Evolutionary conservation across 108 stramenopile genomes (phyloP), one percentile per base, ranked within the genome.

Genomic region (Cyclotella cryptica): DNA sequence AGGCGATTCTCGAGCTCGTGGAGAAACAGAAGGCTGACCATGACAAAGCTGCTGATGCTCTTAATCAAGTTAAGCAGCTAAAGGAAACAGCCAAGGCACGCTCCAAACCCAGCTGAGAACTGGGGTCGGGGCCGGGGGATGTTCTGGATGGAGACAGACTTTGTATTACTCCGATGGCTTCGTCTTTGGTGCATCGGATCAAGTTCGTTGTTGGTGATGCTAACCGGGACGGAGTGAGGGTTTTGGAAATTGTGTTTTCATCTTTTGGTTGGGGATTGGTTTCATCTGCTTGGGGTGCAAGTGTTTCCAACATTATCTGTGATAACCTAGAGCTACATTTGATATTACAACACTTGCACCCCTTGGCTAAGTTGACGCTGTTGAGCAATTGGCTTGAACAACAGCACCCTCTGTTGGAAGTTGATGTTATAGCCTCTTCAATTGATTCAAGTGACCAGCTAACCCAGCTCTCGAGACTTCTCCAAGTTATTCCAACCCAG

Each of bases 191-290:
- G 61, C 61, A 62, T 12, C 35, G 55, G 22, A 4, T 62, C 1
- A 39, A n/a, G 3, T 10, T 62, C 1, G 12, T n/a, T 1, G 39
- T 62, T 3, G 61, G 61, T 39, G 40, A n/a, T n/a, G 35, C 35
- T 4, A 0, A 42, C 11, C 61, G 61, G 1, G 39, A 62, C 18
- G 4, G 0, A 10, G 40, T 62, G 6, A 14, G 19, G 11, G 61
- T 62, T 39, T 14, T 62, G 14, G 61, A 62, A 12, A 17, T 39
- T 3, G 61, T 42, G 15, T 39, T 39, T 17, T 41, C 35, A 19
- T 62, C 61, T 1, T 17, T 40, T 19, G 61, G n/a, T 13, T 62
- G 61, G 61, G 61, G 61, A 9, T 62, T 62, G 61, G 39, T 62
- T 62, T 62, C n/a, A 17, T 39, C 18, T 0, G 39, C 61, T n/a